Conservation (phyloP, 495 filamentous ascomycete species). For the Trichoderma erinaceum region DNA sequence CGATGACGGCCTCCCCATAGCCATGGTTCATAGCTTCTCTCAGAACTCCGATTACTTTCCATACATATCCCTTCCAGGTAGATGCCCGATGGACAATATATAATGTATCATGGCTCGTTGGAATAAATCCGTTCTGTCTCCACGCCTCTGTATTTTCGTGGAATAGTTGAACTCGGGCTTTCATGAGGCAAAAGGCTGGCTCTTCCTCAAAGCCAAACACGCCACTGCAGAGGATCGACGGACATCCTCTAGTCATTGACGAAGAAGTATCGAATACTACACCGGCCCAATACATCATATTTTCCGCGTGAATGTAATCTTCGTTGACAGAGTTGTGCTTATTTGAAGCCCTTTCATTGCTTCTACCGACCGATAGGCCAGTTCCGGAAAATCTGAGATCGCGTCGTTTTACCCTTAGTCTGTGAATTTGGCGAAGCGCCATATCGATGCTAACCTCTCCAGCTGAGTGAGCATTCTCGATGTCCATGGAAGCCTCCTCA, state of each 20-base stretch:
- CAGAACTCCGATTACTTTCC: background rate
- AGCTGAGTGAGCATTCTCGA: background rate
- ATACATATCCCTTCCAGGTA: background rate
- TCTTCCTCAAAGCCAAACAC: slow-evolving; percentile 7
- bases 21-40: slow-evolving; percentile 6
- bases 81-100: slow-evolving; percentile 4
- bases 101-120: background rate
- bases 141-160: background rate
- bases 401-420: background rate
- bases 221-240: background rate
- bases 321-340: background rate
- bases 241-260: background rate
- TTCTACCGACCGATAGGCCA: background rate
- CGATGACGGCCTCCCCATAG: background rate
- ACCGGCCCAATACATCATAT: slow-evolving; percentile 8
- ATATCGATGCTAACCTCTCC: background rate
- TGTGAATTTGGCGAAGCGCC: background rate
- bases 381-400: background rate
- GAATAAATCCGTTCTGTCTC: slow-evolving; percentile 1
- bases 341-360: background rate
- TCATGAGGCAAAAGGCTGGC: background rate
- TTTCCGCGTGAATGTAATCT: slow-evolving; percentile 1
- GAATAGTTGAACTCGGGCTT: slow-evolving; percentile 1
- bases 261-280: slow-evolving; percentile 6
- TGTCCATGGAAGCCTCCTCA: background rate